Percentiles rank a stretch among this genome's conserved stretches.
Evolutionary conservation across 2,329 filamentous ascomycete species (phyloP).

Genomic region (Colletotrichum cereale): DNA sequence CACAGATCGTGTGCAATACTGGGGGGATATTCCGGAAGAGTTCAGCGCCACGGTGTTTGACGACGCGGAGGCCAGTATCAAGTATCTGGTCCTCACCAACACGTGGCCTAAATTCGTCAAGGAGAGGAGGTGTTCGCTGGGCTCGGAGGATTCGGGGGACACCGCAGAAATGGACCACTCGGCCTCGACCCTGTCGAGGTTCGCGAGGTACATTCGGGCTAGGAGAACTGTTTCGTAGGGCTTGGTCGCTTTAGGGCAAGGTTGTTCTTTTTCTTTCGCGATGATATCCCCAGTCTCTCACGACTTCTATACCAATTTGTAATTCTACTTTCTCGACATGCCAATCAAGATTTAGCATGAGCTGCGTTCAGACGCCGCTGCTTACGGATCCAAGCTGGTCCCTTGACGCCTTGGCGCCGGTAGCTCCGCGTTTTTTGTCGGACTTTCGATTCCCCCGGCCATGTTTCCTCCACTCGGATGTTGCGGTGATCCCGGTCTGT

Average conservation of each 20-base stretch:
- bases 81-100: slow-evolving; percentile 59
- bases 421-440: not conserved
- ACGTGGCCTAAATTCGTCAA: slow-evolving; percentile 49
- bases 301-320: slow-evolving; percentile 8
- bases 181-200: slow-evolving; percentile 22
- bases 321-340: not conserved
- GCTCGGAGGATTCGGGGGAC: slow-evolving; percentile 34
- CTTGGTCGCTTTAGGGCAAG: not conserved
- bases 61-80: slow-evolving; percentile 65
- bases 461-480: not conserved
- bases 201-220: slow-evolving; percentile 28
- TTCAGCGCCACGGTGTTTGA: slow-evolving; percentile 66
- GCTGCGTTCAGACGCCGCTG: not conserved
- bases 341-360: not conserved
- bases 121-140: slow-evolving; percentile 37
- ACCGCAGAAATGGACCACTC: slow-evolving; percentile 30
- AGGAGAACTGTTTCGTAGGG: slow-evolving; percentile 6
- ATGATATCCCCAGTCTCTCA: slow-evolving; percentile 15
- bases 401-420: not conserved
- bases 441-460: not conserved
- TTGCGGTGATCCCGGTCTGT: not conserved
- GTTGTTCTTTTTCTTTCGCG: not conserved
- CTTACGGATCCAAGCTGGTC: not conserved
- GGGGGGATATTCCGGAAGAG: slow-evolving; percentile 50
- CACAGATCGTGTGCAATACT: slow-evolving; percentile 28